Percentiles rank a stretch among this genome's conserved stretches.
phyloP scores from a whole-genome alignment of 2,329 filamentous ascomycete genomes.

The Camptophora hylomeconis region DNA sequence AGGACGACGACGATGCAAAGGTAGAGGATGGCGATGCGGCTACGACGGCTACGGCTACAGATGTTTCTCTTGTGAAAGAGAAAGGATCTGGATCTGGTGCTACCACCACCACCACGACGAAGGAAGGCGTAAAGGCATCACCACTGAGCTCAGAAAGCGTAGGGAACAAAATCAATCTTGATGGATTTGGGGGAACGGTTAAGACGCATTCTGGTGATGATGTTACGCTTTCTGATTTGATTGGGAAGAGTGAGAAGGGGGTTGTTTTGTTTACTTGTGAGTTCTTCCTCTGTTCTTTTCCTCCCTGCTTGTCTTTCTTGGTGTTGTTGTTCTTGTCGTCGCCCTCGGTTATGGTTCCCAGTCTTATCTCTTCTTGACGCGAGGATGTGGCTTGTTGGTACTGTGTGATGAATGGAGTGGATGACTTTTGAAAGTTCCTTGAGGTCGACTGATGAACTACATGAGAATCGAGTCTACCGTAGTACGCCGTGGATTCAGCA shows the following conservation, averaged over 20 bases:
- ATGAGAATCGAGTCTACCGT: too few relatives aligned
- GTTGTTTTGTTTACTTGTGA: slow-evolving; percentile 55
- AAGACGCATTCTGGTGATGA: slow-evolving; percentile 74
- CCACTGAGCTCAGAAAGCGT: slow-evolving; percentile 15
- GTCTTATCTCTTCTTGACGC: too few relatives aligned
- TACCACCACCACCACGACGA: slow-evolving; percentile 10
- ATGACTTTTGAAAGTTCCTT: too few relatives aligned
- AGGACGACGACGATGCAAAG: background rate
- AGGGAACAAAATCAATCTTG: slow-evolving; percentile 41
- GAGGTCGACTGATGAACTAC: too few relatives aligned
- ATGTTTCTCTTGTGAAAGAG: too few relatives aligned
- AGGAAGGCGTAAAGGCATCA: slow-evolving; percentile 14
- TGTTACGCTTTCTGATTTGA: slow-evolving; percentile 65
- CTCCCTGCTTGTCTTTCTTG: background rate
- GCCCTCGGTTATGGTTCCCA: too few relatives aligned
- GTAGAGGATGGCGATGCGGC: slow-evolving; percentile 1
- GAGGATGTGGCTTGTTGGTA: too few relatives aligned
- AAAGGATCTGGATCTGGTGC: slow-evolving; percentile 18
- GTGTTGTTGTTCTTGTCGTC: slow-evolving; percentile 2
- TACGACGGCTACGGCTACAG: background rate
- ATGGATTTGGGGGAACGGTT: slow-evolving; percentile 53
- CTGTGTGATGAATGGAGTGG: too few relatives aligned
- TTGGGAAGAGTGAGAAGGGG: slow-evolving; percentile 71
- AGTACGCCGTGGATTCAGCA: too few relatives aligned
- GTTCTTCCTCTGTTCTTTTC: background rate